Evolutionary conservation across 495 filamentous ascomycete genomes (phyloP).

Genomic region (Corynascus novoguineensis): DNA sequence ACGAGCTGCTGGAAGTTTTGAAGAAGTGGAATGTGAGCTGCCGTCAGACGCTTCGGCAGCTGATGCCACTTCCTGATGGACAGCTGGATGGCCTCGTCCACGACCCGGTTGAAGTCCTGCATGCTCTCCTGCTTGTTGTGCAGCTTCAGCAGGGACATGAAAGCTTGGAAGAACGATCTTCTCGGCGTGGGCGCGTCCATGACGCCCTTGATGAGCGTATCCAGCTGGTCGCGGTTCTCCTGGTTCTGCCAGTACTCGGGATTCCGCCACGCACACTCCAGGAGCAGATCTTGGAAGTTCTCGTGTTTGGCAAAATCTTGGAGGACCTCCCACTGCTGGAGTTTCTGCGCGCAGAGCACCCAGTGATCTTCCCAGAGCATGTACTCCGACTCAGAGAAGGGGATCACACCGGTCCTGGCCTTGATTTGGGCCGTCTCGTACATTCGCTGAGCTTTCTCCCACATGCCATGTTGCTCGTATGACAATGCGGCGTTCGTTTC

Average conservation of each 20-base stretch:
- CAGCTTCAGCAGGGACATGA: slow-evolving; percentile 90
- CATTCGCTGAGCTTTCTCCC: slow-evolving; percentile 94
- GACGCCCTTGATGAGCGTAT: slow-evolving; percentile 86
- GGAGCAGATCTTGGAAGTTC: slow-evolving; percentile 92
- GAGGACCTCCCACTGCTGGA: slow-evolving; percentile 97
- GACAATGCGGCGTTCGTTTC: slow-evolving; percentile 96
- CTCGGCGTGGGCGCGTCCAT: slow-evolving; percentile 95
- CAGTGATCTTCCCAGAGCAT: slow-evolving; percentile 99
- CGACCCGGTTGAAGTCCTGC: slow-evolving; percentile 78
- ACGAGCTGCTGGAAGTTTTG: slow-evolving; percentile 99
- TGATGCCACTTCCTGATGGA: slow-evolving; percentile 98
- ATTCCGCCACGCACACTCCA: slow-evolving; percentile 91
- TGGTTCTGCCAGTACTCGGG: slow-evolving; percentile 86
- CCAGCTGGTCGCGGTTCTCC: slow-evolving; percentile 80
- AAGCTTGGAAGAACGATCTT: slow-evolving; percentile 92
- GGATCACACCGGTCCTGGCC: slow-evolving; percentile 83
- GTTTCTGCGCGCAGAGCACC: slow-evolving; percentile 93
- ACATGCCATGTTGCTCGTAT: slow-evolving; percentile 98
- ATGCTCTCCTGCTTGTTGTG: slow-evolving; percentile 79
- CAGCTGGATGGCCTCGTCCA: slow-evolving; percentile 93
- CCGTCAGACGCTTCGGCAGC: slow-evolving; percentile 83
- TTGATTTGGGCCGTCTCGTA: slow-evolving; percentile 97
- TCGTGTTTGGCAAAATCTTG: slow-evolving; percentile 98
- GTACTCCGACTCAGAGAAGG: slow-evolving; percentile 94
- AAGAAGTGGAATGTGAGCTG: slow-evolving; percentile 89